Percentiles rank a stretch among this genome's conserved stretches.
Conservation (phyloP, 1,284 basidiomycete species). For the Cutaneotrichosporon spelunceum region DNA sequence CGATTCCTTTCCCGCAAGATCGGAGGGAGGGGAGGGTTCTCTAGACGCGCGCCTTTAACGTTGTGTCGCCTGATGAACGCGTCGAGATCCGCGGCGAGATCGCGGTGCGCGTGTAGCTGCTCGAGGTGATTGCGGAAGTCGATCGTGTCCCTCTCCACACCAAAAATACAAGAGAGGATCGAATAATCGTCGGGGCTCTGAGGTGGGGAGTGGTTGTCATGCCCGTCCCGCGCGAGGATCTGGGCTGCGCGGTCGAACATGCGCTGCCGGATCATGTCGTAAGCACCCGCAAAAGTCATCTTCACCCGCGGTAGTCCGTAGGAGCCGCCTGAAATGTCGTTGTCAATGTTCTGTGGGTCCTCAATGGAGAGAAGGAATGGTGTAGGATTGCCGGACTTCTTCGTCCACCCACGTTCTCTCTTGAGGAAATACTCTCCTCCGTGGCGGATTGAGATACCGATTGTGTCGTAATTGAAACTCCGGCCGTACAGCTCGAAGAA, state of each 20-base stretch:
- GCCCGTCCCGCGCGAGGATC: slow-evolving; percentile 21
- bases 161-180: slow-evolving; percentile 74
- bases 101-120: not conserved
- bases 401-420: slow-evolving; percentile 70
- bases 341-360: slow-evolving; percentile 88
- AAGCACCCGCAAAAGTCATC: slow-evolving; percentile 79
- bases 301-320: slow-evolving; percentile 79
- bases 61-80: not conserved
- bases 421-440: slow-evolving; percentile 85
- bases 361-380: slow-evolving; percentile 76
- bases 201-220: not conserved
- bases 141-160: slow-evolving; percentile 74
- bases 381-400: slow-evolving; percentile 49
- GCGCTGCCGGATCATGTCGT: slow-evolving; percentile 69
- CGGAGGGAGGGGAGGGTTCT: not conserved
- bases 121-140: slow-evolving; percentile 13
- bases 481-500: slow-evolving; percentile 70
- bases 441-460: slow-evolving; percentile 82
- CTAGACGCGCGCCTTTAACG: not conserved
- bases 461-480: slow-evolving; percentile 84
- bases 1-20: not conserved
- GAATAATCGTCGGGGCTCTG: slow-evolving; percentile 58
- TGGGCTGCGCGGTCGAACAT: slow-evolving; percentile 35
- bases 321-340: slow-evolving; percentile 88
- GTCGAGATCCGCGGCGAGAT: slow-evolving; percentile 7